Conservation (phyloP, 2,329 filamentous ascomycete genomes). For the Lasiodiplodia sp. region DNA sequence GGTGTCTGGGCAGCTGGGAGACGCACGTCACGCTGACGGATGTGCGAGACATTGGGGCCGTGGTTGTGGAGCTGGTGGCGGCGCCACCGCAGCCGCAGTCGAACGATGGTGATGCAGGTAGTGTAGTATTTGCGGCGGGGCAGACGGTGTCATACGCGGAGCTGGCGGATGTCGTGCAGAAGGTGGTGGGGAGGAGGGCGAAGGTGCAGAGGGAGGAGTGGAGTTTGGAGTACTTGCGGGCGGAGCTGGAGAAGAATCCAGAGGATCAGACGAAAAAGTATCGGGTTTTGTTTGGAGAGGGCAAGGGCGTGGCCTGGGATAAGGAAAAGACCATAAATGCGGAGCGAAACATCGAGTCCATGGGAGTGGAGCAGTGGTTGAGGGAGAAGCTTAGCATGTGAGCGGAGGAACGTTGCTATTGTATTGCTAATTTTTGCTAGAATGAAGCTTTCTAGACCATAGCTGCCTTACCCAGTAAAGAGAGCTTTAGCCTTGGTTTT, state of each 20-base stretch:
- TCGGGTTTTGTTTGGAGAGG: constrained; percentile 66
- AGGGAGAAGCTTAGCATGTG: constrained; percentile 32
- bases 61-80: constrained; percentile 65
- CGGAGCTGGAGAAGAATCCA: constrained; percentile 57
- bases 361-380: constrained; percentile 52
- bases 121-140: constrained; percentile 66
- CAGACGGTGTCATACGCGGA: constrained; percentile 67
- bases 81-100: constrained; percentile 37
- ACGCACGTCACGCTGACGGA: constrained; percentile 69
- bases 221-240: constrained; percentile 54
- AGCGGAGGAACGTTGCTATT: background rate
- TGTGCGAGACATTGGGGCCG: constrained; percentile 68
- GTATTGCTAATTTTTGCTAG: background rate
- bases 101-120: constrained; percentile 38
- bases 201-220: constrained; percentile 60
- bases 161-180: constrained; percentile 62
- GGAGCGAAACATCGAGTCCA: constrained; percentile 56
- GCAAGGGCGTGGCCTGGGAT: constrained; percentile 67
- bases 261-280: constrained; percentile 65
- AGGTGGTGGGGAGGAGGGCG: constrained; percentile 44
- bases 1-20: constrained; percentile 68
- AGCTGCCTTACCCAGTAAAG: background rate
- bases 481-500: background rate
- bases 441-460: background rate
- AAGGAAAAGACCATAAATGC: constrained; percentile 61